phyloP scores from a whole-genome alignment of 345 rosid genomes.

The Abelmoschus esculentus region DNA sequence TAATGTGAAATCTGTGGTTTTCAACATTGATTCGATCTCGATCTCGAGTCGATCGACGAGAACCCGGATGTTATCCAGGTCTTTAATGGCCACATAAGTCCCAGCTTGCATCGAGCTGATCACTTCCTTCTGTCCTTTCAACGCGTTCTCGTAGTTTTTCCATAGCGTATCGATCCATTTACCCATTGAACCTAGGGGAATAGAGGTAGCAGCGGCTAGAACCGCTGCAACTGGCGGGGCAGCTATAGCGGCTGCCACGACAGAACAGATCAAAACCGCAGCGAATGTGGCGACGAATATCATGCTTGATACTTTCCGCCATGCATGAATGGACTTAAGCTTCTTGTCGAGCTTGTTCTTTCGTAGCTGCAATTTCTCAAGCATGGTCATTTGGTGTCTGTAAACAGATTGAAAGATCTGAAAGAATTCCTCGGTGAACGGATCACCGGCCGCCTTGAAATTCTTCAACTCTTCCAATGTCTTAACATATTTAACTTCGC shows the following conservation, averaged over 20 bases:
- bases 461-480: slow-evolving; percentile 72
- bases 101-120: slow-evolving; percentile 74
- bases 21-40: slow-evolving; percentile 45
- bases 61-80: slow-evolving; percentile 60
- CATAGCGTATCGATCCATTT: slow-evolving; percentile 81
- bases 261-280: slow-evolving; percentile 76
- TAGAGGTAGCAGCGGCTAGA: slow-evolving; percentile 65
- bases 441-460: slow-evolving; percentile 74
- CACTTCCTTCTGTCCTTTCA: slow-evolving; percentile 70
- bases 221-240: slow-evolving; percentile 89
- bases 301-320: slow-evolving; percentile 76
- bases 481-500: slow-evolving; percentile 25
- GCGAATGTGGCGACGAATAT: slow-evolving; percentile 83
- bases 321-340: slow-evolving; percentile 51
- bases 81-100: slow-evolving; percentile 60
- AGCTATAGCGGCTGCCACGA: slow-evolving; percentile 83
- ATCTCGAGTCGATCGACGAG: slow-evolving; percentile 60
- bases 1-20: slow-evolving; percentile 48
- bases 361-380: slow-evolving; percentile 59
- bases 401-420: slow-evolving; percentile 73
- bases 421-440: slow-evolving; percentile 77
- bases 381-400: slow-evolving; percentile 56
- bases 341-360: slow-evolving; percentile 89
- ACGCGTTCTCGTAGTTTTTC: slow-evolving; percentile 65
- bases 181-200: slow-evolving; percentile 80